Conservation (phyloP, 2,329 filamentous ascomycete genomes). For the Parafenestella ontariensis region DNA sequence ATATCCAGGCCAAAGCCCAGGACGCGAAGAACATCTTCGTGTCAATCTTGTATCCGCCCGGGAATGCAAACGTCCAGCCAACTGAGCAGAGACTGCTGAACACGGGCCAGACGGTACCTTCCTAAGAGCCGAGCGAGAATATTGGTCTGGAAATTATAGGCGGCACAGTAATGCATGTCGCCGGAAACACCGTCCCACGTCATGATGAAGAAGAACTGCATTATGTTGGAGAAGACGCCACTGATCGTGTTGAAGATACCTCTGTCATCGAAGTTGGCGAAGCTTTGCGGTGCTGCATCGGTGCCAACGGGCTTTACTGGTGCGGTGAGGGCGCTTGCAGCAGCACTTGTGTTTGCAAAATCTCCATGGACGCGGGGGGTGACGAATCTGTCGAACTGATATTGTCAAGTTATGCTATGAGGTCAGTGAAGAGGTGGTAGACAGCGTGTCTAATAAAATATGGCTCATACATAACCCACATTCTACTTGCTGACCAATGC, state of each 20-base stretch:
- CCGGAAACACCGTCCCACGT: slow-evolving; percentile 52
- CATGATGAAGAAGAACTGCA: slow-evolving; percentile 58
- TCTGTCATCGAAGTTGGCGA: neutral
- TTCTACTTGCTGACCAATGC: too few species aligned
- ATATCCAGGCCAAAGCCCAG: too few species aligned
- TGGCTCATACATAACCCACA: too few species aligned
- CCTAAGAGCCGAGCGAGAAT: slow-evolving; percentile 16
- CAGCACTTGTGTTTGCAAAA: neutral
- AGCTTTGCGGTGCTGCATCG: neutral
- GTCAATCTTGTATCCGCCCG: slow-evolving; percentile 10
- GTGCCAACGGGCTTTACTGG: neutral
- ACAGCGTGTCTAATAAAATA: too few species aligned
- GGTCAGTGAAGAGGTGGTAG: too few species aligned
- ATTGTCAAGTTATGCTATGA: too few species aligned
- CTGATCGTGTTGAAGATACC: slow-evolving; percentile 11
- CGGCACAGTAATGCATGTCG: slow-evolving; percentile 14
- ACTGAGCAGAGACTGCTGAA: slow-evolving; percentile 14
- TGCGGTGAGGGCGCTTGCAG: neutral
- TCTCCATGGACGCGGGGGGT: too few species aligned
- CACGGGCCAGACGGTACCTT: slow-evolving; percentile 12
- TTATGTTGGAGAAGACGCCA: slow-evolving; percentile 54
- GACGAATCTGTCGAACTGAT: too few species aligned
- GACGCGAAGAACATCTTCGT: slow-evolving; percentile 20
- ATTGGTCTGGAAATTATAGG: slow-evolving; percentile 15
- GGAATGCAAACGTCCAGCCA: slow-evolving; percentile 19